Evolutionary conservation across 176 grass and related monocot species (phyloP).

Genomic region (Microstegium vimineum): DNA sequence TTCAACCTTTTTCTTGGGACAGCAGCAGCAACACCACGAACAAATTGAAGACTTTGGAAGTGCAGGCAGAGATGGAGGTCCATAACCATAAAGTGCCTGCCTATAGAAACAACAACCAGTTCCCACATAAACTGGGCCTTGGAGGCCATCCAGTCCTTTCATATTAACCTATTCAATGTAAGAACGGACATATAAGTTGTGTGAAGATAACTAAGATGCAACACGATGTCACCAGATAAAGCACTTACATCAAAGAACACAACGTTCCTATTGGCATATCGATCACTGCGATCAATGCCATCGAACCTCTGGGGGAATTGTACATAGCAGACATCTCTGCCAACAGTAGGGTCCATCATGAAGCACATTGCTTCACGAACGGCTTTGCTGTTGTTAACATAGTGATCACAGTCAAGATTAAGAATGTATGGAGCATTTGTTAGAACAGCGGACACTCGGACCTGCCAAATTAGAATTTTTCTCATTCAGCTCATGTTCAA

Average conservation of each 20-base stretch:
- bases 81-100: conserved; percentile 95
- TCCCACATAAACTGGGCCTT: conserved; percentile 98
- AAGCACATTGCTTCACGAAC: conserved; percentile 99
- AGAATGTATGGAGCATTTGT: conserved; percentile 99
- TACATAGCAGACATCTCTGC: conserved; percentile 93
- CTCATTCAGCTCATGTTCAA: neutral
- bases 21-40: conserved; percentile 84
- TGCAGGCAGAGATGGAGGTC: conserved; percentile 82
- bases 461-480: conserved; percentile 60
- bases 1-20: conserved; percentile 78
- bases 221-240: neutral
- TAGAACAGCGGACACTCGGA: conserved; percentile 90
- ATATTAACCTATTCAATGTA: conserved; percentile 82
- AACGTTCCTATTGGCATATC: conserved; percentile 96
- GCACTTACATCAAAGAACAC: conserved; percentile 98
- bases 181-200: conserved; percentile 13
- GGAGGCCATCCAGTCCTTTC: conserved; percentile 99
- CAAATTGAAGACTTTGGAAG: conserved; percentile 88
- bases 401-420: conserved; percentile 99
- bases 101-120: conserved; percentile 98
- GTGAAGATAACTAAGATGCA: conserved; percentile 16
- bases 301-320: conserved; percentile 98
- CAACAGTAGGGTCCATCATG: conserved; percentile 96
- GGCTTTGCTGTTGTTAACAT: conserved; percentile 97
- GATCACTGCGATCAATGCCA: conserved; percentile 97